Percentiles rank a stretch among this genome's conserved stretches.
Conservation (phyloP, 176 grass and related monocot species). For the Urochloa ruziziensis region DNA sequence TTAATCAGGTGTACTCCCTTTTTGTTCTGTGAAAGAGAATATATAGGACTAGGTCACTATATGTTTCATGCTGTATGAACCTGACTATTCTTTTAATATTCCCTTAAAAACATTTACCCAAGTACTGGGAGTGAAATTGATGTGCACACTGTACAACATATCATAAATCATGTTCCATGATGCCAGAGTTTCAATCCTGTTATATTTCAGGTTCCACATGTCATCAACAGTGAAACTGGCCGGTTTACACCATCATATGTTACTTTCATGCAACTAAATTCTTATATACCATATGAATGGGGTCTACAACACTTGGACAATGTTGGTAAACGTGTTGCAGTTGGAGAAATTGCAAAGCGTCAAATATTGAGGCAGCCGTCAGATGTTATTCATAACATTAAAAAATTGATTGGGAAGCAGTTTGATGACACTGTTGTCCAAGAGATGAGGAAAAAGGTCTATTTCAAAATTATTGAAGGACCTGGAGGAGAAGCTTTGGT, state of each 20-base stretch:
- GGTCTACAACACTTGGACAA: neutral
- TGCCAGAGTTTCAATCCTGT: neutral
- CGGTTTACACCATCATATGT: neutral
- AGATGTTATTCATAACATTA: constrained; percentile 14
- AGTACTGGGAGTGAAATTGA: neutral
- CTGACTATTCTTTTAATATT: neutral
- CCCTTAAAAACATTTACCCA: neutral
- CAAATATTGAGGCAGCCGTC: neutral
- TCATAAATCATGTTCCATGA: neutral
- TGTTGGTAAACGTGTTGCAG: neutral
- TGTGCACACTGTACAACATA: neutral
- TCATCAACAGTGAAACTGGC: constrained; percentile 4
- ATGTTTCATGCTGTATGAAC: neutral
- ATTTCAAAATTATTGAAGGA: too few relatives aligned
- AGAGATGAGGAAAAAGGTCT: neutral
- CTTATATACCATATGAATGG: neutral
- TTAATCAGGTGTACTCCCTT: neutral
- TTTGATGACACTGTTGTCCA: neutral
- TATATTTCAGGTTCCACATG: neutral
- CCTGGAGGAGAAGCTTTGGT: neutral
- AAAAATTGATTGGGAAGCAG: constrained; percentile 4
- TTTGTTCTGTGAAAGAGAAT: neutral
- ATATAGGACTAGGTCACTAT: neutral
- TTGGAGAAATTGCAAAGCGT: constrained; percentile 14
- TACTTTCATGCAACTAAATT: neutral